Base-by-base conservation (phyloP, 805 yeast species). In the Metschnikowia baotianmanensis region DNA sequence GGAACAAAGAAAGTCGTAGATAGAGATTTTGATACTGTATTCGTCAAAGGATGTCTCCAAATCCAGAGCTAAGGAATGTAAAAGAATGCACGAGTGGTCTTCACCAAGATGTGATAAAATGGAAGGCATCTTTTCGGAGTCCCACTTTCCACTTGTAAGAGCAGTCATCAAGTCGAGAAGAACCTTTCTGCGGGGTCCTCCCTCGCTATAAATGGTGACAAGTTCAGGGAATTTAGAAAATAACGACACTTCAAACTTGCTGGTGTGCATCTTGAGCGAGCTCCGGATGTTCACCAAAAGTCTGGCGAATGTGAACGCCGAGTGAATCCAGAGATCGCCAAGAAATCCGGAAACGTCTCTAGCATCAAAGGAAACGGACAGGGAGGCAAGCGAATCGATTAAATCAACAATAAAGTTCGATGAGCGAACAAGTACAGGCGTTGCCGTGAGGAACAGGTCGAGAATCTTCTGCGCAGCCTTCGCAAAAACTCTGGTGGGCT, bases 31-130 rank as follows among this genome's bases (percentile, higher is more conserved):
- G 33, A 81, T 62, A n/a, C 60, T 59, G 43, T 71, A 71, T 47
- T 74, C 77, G 39, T 76, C 80, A 46, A 80, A 67, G 0, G 77
- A 67, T 47, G 76, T 77, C 21, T 75, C 72, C 51, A 89, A 65
- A 50, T 86, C 89, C 0, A 71, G 48, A 0, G 80, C 74, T 21
- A 91, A 58, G 1, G 83, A 72, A n/a, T 71, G 67, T 8, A 86
- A 65, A 21, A 91, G 68, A 3, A 77, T 61, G 20, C 72, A 73
- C 0, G 96, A 76, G 48, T 77, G 73, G 15, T 72, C 68, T n/a
- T 74, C 68, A 4, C 95, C 93, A 39, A 91, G 63, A 57, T 87
- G 87, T 0, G 97, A 85, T 28, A 91, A 67, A 34, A 91, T 63
- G 1, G 96, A 88, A 3, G 96, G 95, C 24, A 82, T 76, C n/a